phyloP scores from a whole-genome alignment of 257 asterid genomes.

The Solanum medicagineum region DNA sequence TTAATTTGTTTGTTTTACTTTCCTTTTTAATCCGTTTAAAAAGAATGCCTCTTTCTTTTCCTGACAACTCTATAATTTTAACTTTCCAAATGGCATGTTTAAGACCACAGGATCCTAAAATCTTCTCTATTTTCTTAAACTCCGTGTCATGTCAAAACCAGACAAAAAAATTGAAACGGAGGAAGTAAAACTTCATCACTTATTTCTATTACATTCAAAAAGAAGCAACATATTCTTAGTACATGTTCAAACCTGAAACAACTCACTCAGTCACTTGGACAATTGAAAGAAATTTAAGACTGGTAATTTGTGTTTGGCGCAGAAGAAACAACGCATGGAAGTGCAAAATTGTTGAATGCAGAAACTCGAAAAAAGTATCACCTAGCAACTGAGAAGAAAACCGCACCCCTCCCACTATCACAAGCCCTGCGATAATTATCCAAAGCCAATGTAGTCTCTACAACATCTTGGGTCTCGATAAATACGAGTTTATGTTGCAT shows the following conservation, averaged over 20 bases:
- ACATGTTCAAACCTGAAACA: neutral
- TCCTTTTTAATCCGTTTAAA: neutral
- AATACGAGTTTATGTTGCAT: constrained; percentile 97
- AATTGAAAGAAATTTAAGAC: neutral
- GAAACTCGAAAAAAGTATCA: constrained; percentile 4
- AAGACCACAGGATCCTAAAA: neutral
- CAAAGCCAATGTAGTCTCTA: constrained; percentile 93
- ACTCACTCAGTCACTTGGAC: neutral
- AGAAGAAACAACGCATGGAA: neutral
- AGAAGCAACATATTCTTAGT: neutral
- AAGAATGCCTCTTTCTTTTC: neutral
- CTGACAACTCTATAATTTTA: neutral
- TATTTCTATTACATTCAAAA: neutral
- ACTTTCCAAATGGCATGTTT: neutral
- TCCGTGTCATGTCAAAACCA: neutral
- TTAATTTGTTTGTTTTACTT: neutral
- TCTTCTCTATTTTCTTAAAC: neutral
- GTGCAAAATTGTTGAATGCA: neutral
- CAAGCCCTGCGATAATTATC: constrained; percentile 98
- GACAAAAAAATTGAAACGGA: neutral
- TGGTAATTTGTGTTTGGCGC: neutral
- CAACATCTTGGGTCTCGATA: constrained; percentile 98
- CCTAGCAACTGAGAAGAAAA: constrained; percentile 99
- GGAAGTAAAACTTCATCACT: neutral
- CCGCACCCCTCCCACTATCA: constrained; percentile 99